Percentiles rank a stretch among this genome's conserved stretches.
phyloP scores from a whole-genome alignment of 805 yeast genomes.

The Saturnispora mendoncae region DNA sequence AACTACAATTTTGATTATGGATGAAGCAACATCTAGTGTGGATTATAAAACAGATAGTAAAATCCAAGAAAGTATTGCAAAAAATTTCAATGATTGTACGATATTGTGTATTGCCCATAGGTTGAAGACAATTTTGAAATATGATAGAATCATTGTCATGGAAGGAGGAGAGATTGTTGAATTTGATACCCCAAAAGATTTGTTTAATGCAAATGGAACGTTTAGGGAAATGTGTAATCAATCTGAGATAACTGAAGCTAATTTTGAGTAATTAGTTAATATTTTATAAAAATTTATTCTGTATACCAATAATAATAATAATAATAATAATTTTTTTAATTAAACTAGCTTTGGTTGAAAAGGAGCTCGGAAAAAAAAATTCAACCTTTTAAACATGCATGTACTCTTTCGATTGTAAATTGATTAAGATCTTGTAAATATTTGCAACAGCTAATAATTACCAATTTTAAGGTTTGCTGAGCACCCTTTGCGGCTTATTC shows the following conservation, averaged over 20 bases:
- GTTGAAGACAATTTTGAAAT: conserved; percentile 51
- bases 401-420: no score
- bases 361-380: no score
- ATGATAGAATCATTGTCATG: conserved; percentile 51
- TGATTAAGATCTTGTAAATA: no score
- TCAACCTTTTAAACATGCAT: no score
- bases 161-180: conserved; percentile 49
- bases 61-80: conserved; percentile 64
- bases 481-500: background rate
- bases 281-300: no score
- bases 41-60: conserved; percentile 80
- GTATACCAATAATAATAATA: background rate
- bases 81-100: conserved; percentile 65
- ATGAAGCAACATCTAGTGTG: conserved; percentile 75
- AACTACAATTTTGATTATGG: conserved; percentile 67
- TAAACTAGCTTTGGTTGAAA: no score
- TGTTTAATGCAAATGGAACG: conserved; percentile 38
- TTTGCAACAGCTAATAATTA: background rate
- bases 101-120: conserved; percentile 85
- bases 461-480: background rate
- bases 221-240: conserved; percentile 43
- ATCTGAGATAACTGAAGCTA: conserved; percentile 34
- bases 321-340: no score
- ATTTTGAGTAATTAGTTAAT: conserved; percentile 27
- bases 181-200: conserved; percentile 41